Conservation (phyloP, 345 rosid genomes). For the Murraya koenigii region DNA sequence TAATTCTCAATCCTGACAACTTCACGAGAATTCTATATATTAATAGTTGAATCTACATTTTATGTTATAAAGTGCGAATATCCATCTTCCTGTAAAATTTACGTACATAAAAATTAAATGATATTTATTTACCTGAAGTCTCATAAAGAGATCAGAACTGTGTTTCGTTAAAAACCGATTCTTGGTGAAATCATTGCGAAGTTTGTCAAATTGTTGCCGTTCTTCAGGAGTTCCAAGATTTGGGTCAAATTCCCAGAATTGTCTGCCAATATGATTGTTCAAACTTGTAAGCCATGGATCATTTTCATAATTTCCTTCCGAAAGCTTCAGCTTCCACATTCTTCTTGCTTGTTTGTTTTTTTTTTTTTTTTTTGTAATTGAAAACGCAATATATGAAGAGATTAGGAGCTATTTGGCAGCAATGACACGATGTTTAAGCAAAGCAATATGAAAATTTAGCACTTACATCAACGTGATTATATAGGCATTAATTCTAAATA, state of each 20-base stretch:
- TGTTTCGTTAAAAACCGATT: conserved; percentile 41
- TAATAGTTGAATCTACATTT: too few relatives aligned
- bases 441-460: too few relatives aligned
- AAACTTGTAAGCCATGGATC: conserved; percentile 27
- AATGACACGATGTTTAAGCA: too few relatives aligned
- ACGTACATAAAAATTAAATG: too few relatives aligned
- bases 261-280: conserved; percentile 49
- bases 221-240: conserved; percentile 30
- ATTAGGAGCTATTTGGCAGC: too few relatives aligned
- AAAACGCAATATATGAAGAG: too few relatives aligned
- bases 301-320: conserved; percentile 28
- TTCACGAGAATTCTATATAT: too few relatives aligned
- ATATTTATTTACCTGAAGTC: conserved; percentile 40
- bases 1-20: too few relatives aligned
- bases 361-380: neutral
- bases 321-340: conserved; percentile 63
- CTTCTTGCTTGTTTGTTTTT: too few relatives aligned
- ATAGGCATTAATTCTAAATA: too few relatives aligned
- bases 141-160: conserved; percentile 51
- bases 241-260: conserved; percentile 53
- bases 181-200: conserved; percentile 27
- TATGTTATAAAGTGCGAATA: too few relatives aligned
- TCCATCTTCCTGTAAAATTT: too few relatives aligned
- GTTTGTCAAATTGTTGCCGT: conserved; percentile 26
- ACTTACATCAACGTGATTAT: neutral